These are phyloP conservation scores for Fusarium nodosum DNA, from an alignment of 2,329 filamentous ascomycete genomes.

Conservation along the genomic window DNA sequence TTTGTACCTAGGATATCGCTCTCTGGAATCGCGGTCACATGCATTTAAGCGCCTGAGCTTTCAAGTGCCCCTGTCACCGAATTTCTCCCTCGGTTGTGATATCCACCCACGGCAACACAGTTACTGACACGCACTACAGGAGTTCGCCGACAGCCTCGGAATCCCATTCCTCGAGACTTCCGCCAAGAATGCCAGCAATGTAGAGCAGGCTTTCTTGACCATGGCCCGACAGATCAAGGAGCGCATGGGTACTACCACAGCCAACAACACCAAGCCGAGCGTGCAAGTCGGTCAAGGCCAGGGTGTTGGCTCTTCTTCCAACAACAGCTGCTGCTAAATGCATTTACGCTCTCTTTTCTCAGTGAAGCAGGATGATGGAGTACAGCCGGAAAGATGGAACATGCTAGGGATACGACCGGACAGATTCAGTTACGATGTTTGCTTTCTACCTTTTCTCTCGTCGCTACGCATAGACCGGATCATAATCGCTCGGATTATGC, in stretches of 20 bases:
- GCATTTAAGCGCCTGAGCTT: slow-evolving; percentile 36
- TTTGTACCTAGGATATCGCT: slow-evolving; percentile 7
- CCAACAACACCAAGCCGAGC: slow-evolving; percentile 98
- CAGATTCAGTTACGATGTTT: slow-evolving; percentile 51
- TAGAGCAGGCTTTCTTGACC: slow-evolving; percentile 99
- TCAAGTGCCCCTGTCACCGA: slow-evolving; percentile 23
- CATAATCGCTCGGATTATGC: slow-evolving; percentile 54
- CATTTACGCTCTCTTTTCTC: slow-evolving; percentile 36
- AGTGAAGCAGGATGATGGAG: slow-evolving; percentile 50
- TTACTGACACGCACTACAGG: slow-evolving; percentile 66
- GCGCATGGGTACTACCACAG: slow-evolving; percentile 96
- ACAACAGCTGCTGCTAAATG: slow-evolving; percentile 89
- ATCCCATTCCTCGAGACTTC: slow-evolving; percentile 99
- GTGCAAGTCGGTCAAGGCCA: slow-evolving; percentile 96
- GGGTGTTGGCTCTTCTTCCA: slow-evolving; percentile 89
- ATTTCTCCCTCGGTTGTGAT: slow-evolving; percentile 17
- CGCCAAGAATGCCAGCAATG: slow-evolving; percentile 99
- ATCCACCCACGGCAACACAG: background rate
- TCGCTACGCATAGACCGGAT: slow-evolving; percentile 56
- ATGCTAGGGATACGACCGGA: slow-evolving; percentile 51
- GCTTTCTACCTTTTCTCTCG: slow-evolving; percentile 43
- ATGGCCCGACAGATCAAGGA: slow-evolving; percentile 99
- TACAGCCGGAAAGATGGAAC: slow-evolving; percentile 46
- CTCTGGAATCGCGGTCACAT: slow-evolving; percentile 36
- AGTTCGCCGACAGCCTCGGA: slow-evolving; percentile 98